A percentile compares a stretch with the other conserved stretches of the same genome.
Conservation (phyloP, 1,284 basidiomycete genomes). For the Kwoniella shivajii region DNA sequence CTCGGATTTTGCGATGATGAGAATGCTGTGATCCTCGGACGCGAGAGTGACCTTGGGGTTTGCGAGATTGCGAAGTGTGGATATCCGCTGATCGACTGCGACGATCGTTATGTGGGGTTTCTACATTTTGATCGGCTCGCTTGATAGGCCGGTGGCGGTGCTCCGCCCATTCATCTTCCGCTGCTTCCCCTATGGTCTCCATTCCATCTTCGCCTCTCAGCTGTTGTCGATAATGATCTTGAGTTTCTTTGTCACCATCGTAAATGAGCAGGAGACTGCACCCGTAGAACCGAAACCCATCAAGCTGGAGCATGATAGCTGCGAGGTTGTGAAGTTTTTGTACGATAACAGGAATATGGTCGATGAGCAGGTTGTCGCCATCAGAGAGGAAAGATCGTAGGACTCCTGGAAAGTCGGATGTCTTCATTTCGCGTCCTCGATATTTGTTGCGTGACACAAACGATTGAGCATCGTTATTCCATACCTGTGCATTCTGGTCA, state of each 20-base stretch:
- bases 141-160: slow-evolving; percentile 29
- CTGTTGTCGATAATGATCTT: slow-evolving; percentile 59
- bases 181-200: neutral
- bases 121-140: slow-evolving; percentile 1
- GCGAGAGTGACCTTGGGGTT: slow-evolving; percentile 11
- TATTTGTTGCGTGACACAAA: slow-evolving; percentile 98
- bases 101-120: slow-evolving; percentile 10
- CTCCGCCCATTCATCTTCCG: slow-evolving; percentile 27
- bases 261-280: slow-evolving; percentile 97
- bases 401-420: slow-evolving; percentile 79
- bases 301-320: slow-evolving; percentile 79
- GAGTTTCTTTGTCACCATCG: slow-evolving; percentile 87
- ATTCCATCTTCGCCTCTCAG: slow-evolving; percentile 1
- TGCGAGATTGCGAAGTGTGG: slow-evolving; percentile 16
- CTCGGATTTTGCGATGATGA: slow-evolving; percentile 59
- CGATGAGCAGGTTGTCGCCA: slow-evolving; percentile 77
- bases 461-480: slow-evolving; percentile 77
- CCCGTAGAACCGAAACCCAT: slow-evolving; percentile 96
- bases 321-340: slow-evolving; percentile 94
- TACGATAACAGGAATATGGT: slow-evolving; percentile 89
- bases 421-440: slow-evolving; percentile 83
- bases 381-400: slow-evolving; percentile 83
- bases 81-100: slow-evolving; percentile 36
- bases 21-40: slow-evolving; percentile 17
- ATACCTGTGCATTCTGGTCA: slow-evolving; percentile 65